Evolutionary conservation across 441 rosid species (phyloP), one percentile per base, ranked within the genome.

Genomic region (Populus hybrid): DNA sequence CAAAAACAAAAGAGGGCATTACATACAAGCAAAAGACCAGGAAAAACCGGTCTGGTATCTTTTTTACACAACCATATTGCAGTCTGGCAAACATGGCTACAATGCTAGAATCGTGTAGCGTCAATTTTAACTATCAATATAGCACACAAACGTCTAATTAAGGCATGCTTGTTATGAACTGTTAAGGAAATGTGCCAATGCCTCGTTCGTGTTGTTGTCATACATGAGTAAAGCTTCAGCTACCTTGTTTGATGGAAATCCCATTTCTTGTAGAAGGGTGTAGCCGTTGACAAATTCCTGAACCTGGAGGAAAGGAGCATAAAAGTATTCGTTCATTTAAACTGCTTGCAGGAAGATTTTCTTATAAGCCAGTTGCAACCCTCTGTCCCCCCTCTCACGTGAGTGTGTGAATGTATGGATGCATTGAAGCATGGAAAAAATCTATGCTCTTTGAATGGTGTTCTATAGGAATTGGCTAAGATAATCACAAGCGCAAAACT

Each of bases 171-270:
- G 89, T 18, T 93, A 74, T 42, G 91, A 80, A 71, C 72, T 78
- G 82, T 81, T 88, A 21, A 90, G 92, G 70, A 91, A 86, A 84
- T 92, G 92, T 24, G 95, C 86, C 90, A 91, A 76, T 11, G 98
- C 97, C 86, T 91, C 91, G 42, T 93, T 93, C 7, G 90, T 87
- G 74, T 93, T 92, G 57, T 92, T 93, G 14, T 91, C 98, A 70
- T 87, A 81, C 90, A 86, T 86, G 74, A 90, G 76, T 67, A 91
- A 81, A 69, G 92, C 92, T 4, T 93, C 98, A 2, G 90, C 88
- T 11, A 91, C 90, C 21, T 81, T 85, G 79, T 79, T 90, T 1
- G 97, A 83, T 3, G 96, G 83, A 83, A 95, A 95, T 21, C 99
- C 99, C 98, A 91, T 93, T 84, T 92, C 97, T 70, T 85, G 84